A percentile compares a stretch with the other conserved stretches of the same genome.
Conservation (phyloP, 2,329 filamentous ascomycete genomes). For the Claviceps lovelessii region DNA sequence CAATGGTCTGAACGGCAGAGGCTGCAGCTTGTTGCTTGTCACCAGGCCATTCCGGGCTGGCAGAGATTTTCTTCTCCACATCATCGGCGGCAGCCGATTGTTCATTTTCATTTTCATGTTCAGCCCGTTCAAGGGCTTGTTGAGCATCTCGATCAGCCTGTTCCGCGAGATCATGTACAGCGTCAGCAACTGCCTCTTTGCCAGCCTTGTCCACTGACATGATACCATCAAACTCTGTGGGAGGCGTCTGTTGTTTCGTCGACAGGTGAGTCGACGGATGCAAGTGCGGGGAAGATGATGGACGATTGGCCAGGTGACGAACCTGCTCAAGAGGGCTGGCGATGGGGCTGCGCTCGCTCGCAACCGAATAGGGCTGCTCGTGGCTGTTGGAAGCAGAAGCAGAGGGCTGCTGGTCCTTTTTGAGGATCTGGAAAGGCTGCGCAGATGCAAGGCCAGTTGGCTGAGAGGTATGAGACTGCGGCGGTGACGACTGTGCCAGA, state of each 20-base stretch:
- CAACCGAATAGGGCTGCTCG: conserved; percentile 25
- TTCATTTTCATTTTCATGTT: conserved; percentile 22
- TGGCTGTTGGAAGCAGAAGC: conserved; percentile 23
- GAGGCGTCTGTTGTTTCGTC: conserved; percentile 14
- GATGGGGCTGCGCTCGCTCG: conserved; percentile 29
- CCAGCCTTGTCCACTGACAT: conserved; percentile 35
- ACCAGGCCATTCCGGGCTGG: conserved; percentile 11
- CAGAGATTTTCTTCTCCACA: conserved; percentile 17
- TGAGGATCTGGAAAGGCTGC: conserved; percentile 33
- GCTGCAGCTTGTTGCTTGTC: background rate
- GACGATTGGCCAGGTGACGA: conserved; percentile 23
- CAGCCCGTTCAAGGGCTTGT: conserved; percentile 46
- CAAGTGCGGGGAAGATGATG: conserved; percentile 19
- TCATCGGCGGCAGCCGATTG: conserved; percentile 25
- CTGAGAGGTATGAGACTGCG: conserved; percentile 26
- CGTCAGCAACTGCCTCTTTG: conserved; percentile 57
- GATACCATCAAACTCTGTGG: conserved; percentile 17
- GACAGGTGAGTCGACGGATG: conserved; percentile 13
- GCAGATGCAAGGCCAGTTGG: conserved; percentile 15
- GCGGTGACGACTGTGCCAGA: conserved; percentile 26
- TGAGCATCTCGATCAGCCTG: conserved; percentile 41
- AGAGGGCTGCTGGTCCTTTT: conserved; percentile 30
- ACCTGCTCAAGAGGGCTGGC: conserved; percentile 29
- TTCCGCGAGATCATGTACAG: conserved; percentile 49
- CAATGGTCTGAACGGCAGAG: conserved; percentile 5